Conservation (phyloP, 768 basidiomycete species). For the Cantharellus anzutake region DNA sequence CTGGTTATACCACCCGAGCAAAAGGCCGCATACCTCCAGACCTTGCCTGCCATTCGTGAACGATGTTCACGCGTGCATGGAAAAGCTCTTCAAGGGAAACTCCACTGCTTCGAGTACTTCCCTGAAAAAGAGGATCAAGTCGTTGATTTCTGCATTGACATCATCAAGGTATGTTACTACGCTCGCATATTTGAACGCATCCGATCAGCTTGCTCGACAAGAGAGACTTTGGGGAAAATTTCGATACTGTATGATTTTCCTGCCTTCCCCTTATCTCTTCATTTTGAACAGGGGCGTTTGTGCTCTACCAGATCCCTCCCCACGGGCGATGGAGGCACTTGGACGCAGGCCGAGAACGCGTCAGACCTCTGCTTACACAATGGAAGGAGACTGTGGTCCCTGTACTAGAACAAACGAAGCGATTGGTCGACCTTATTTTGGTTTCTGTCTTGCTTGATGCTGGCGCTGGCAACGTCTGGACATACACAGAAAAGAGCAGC, state of each 20-base stretch:
- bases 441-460: constrained; percentile 90
- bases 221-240: constrained; percentile 34
- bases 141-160: constrained; percentile 49
- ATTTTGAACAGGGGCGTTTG: background rate
- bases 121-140: constrained; percentile 53
- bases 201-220: constrained; percentile 63
- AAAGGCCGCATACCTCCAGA: constrained; percentile 46
- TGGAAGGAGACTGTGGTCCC: constrained; percentile 26
- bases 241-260: background rate
- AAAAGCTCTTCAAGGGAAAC: constrained; percentile 51
- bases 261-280: background rate
- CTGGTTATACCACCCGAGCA: background rate
- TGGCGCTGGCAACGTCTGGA: constrained; percentile 74
- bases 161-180: constrained; percentile 37
- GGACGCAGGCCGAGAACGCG: constrained; percentile 45
- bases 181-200: background rate
- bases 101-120: constrained; percentile 76
- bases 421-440: constrained; percentile 74
- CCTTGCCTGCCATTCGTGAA: constrained; percentile 77
- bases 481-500: constrained; percentile 36
- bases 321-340: constrained; percentile 86
- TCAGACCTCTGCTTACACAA: constrained; percentile 35
- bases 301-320: constrained; percentile 44
- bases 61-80: constrained; percentile 61
- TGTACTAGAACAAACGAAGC: constrained; percentile 33